Conservation (phyloP, 306 rosid species). For the Chamaecrista fasciculata region DNA sequence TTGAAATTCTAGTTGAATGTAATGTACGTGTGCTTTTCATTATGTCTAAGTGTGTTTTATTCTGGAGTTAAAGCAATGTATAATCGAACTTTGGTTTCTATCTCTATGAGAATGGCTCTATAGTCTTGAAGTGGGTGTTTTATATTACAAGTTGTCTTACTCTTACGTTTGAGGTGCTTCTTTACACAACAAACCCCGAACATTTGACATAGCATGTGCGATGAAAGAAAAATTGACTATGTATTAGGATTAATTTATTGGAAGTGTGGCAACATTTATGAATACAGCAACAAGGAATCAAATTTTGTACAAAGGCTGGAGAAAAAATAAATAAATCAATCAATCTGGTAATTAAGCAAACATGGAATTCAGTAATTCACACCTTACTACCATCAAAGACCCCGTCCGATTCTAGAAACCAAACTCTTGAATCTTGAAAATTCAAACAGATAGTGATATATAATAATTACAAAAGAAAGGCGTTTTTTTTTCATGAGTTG, state of each 20-base stretch:
- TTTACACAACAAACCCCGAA: too few species aligned
- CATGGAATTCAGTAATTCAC: too few species aligned
- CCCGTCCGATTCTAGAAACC: slow-evolving; percentile 33
- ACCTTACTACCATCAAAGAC: not conserved
- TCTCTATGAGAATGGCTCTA: too few species aligned
- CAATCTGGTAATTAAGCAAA: too few species aligned
- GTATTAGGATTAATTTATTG: not conserved
- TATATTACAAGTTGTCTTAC: too few species aligned
- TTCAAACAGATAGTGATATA: slow-evolving; percentile 7
- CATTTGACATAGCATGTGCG: too few species aligned
- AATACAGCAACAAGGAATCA: not conserved
- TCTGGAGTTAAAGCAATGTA: slow-evolving; percentile 32
- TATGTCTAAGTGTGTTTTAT: slow-evolving; percentile 13
- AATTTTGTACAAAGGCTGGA: not conserved
- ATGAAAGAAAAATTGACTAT: not conserved
- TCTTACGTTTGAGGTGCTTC: too few species aligned
- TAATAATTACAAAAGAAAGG: not conserved
- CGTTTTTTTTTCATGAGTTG: slow-evolving; percentile 32
- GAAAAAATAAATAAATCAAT: too few species aligned
- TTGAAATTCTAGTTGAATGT: slow-evolving; percentile 19
- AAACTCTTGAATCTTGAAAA: slow-evolving; percentile 1
- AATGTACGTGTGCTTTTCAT: slow-evolving; percentile 12
- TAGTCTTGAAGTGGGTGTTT: not conserved
- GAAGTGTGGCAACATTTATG: not conserved
- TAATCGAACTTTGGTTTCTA: slow-evolving; percentile 1